These are phyloP conservation scores for Xylariaceae sp. DNA, from an alignment of 2,329 filamentous ascomycete genomes.

Conservation along the genomic window DNA sequence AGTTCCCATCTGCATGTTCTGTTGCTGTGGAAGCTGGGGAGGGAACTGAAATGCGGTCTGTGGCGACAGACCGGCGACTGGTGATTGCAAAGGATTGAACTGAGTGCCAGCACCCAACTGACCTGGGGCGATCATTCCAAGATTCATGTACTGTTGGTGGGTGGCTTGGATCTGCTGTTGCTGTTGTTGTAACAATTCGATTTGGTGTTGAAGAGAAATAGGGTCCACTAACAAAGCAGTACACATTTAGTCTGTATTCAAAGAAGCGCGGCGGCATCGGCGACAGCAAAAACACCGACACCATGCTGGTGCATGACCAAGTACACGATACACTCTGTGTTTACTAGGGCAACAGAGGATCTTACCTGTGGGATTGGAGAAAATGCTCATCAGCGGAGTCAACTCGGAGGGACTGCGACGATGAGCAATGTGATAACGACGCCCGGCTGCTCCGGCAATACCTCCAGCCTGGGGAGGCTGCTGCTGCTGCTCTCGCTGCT, in stretches of 20 bases:
- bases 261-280: not conserved
- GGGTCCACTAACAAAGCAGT: constrained; percentile 70
- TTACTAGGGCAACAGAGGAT: not conserved
- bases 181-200: constrained; percentile 93
- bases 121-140: constrained; percentile 86
- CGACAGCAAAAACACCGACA: constrained; percentile 2
- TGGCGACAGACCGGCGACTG: constrained; percentile 71
- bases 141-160: constrained; percentile 95
- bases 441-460: constrained; percentile 70
- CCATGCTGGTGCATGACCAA: constrained; percentile 11
- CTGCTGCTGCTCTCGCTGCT: constrained; percentile 45
- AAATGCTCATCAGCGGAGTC: constrained; percentile 96
- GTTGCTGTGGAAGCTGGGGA: constrained; percentile 62
- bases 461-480: constrained; percentile 48
- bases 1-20: constrained; percentile 67
- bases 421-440: constrained; percentile 94
- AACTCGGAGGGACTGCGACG: constrained; percentile 94
- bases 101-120: constrained; percentile 68
- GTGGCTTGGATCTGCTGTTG: constrained; percentile 96
- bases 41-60: constrained; percentile 88
- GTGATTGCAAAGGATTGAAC: constrained; percentile 74
- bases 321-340: not conserved
- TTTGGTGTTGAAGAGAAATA: constrained; percentile 95
- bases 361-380: constrained; percentile 60
- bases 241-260: constrained; percentile 16